Conservation (phyloP, 768 basidiomycete genomes). For the Rubroboletus satanas region DNA sequence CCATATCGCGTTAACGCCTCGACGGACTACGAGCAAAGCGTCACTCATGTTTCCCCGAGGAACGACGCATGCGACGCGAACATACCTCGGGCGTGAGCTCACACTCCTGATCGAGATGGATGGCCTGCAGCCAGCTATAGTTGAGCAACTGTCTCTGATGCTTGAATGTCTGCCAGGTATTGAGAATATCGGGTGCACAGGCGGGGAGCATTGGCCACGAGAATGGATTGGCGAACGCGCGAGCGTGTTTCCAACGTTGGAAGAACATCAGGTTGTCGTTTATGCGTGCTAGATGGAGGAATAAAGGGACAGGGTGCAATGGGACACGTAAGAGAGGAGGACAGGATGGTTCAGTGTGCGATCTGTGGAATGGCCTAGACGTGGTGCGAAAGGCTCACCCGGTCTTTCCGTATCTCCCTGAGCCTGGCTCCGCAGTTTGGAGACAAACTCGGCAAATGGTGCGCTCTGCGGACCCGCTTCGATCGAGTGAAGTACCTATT, state of each 20-base stretch:
- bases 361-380: background rate
- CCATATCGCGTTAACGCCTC: constrained; percentile 26
- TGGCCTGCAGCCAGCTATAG: constrained; percentile 28
- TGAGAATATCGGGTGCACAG: constrained; percentile 26
- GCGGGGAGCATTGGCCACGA: constrained; percentile 32
- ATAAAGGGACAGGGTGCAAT: background rate
- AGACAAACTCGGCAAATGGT: constrained; percentile 25
- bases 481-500: constrained; percentile 25
- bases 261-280: constrained; percentile 27
- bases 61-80: background rate
- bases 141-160: constrained; percentile 30
- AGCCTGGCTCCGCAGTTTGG: constrained; percentile 22
- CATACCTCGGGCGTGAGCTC: constrained; percentile 20
- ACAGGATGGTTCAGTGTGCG: background rate
- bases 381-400: constrained; percentile 16
- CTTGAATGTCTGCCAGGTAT: constrained; percentile 21
- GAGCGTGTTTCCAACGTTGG: constrained; percentile 30
- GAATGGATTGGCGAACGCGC: constrained; percentile 33
- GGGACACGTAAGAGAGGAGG: background rate
- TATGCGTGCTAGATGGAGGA: constrained; percentile 9
- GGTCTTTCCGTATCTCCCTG: constrained; percentile 25
- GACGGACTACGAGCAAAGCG: constrained; percentile 17
- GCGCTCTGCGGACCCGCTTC: constrained; percentile 9
- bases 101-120: constrained; percentile 28
- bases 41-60: background rate